phyloP scores from a whole-genome alignment of 768 basidiomycete genomes.

The Agaricus bisporus region DNA sequence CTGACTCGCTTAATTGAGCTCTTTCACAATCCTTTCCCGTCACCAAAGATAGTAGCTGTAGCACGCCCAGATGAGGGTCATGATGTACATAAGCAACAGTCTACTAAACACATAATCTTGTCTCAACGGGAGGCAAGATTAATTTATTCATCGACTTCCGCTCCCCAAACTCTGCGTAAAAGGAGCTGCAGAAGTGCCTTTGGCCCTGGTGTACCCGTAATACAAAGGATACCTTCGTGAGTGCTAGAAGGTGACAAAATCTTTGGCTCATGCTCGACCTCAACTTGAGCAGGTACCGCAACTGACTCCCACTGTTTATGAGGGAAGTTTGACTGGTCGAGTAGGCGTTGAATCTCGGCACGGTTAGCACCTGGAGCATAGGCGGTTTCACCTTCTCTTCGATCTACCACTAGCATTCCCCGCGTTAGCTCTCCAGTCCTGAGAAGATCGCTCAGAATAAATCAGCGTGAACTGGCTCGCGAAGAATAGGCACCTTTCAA shows the following conservation, averaged over 20 bases:
- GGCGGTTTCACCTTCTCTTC: constrained; percentile 58
- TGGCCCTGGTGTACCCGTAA: constrained; percentile 64
- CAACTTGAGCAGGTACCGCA: constrained; percentile 49
- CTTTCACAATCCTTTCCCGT: no score
- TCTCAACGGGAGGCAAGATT: not conserved
- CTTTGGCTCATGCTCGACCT: constrained; percentile 29
- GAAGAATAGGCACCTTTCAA: constrained; percentile 50
- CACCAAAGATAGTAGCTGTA: no score
- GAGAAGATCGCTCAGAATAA: not conserved
- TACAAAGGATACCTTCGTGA: constrained; percentile 34
- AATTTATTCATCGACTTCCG: not conserved
- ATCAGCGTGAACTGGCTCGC: not conserved
- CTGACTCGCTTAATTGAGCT: no score
- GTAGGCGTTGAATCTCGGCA: constrained; percentile 49
- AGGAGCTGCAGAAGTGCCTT: constrained; percentile 26
- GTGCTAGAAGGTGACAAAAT: not conserved
- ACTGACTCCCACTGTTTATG: constrained; percentile 41
- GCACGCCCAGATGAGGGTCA: no score
- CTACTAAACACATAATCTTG: no score
- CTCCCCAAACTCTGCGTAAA: constrained; percentile 12
- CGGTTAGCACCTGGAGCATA: constrained; percentile 65
- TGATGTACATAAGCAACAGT: no score
- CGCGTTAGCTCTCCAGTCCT: constrained; percentile 76
- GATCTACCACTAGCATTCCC: constrained; percentile 84
- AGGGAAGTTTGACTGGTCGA: constrained; percentile 29